These are phyloP conservation scores for Beauveria pseudobassiana DNA, from an alignment of 2,329 filamentous ascomycete species.

Conservation along the genomic window DNA sequence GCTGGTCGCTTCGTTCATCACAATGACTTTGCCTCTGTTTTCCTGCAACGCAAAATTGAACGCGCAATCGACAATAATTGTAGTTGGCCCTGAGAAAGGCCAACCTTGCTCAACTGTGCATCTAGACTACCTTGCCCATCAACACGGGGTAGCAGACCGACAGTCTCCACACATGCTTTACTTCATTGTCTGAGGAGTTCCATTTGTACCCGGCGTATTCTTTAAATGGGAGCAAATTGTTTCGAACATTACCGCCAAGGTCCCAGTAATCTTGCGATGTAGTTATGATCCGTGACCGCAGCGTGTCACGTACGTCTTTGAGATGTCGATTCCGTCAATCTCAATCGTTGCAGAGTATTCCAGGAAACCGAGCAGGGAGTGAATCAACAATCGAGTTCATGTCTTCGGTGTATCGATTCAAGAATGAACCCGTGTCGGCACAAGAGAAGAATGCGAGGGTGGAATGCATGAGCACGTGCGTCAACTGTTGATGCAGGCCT, in stretches of 20 bases:
- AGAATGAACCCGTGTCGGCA: background rate
- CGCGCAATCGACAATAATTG: conserved; percentile 1
- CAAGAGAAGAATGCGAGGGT: background rate
- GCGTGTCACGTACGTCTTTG: conserved; percentile 27
- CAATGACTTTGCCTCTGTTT: background rate
- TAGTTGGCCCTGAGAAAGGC: conserved; percentile 22
- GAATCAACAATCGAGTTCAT: conserved; percentile 19
- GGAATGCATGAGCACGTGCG: background rate
- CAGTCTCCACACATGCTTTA: background rate
- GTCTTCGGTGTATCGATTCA: background rate
- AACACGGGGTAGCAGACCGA: conserved; percentile 12
- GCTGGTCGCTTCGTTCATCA: conserved; percentile 10
- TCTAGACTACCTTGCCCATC: conserved; percentile 26
- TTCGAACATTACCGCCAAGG: conserved; percentile 19
- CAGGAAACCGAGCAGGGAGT: conserved; percentile 15
- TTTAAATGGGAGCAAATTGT: conserved; percentile 20
- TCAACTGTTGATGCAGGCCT: background rate
- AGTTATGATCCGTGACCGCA: conserved; percentile 39
- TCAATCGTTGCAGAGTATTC: conserved; percentile 12
- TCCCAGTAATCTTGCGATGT: conserved; percentile 41
- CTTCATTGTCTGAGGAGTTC: conserved; percentile 6
- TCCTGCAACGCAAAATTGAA: conserved; percentile 14
- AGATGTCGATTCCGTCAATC: conserved; percentile 34
- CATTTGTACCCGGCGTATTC: conserved; percentile 27
- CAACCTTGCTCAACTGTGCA: conserved; percentile 20